Base-by-base conservation (phyloP, 495 filamentous ascomycete genomes). In the Lasiosphaeria ovina region DNA sequence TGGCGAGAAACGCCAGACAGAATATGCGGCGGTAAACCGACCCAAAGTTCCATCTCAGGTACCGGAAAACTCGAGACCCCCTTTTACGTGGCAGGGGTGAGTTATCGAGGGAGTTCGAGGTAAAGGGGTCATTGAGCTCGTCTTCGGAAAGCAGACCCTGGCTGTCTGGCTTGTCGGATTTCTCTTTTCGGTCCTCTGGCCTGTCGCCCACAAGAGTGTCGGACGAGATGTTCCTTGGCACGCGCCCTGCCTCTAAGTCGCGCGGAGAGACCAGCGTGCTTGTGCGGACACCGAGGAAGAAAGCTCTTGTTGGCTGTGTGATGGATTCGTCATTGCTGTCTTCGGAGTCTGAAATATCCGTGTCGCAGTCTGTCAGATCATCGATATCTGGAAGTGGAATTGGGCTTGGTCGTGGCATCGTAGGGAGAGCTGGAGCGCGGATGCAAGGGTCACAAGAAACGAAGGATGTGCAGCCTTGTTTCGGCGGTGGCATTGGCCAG, bases 1-100 rank as follows among this genome's bases (percentile, higher is more conserved):
- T 75, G 51, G 57, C 62, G 44, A 74, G 51, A 55, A 69, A 71
- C 10, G 66, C 66, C 16, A 75, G 58, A 44, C 64, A 67, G 62
- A 75, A 75, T 44, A 75, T 67, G 45, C 69, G 66, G 11, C 71
- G 68, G 59, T 75, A 75, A 49, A 74, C 66, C 31, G 71, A 72
- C 34, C 70, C 66, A 56, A 74, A 74, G 61, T 70, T 72, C 67
- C 68, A 72, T 31, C 71, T 58, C 9, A 72, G 58, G 61, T 68
- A 68, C 1, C 71, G 67, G 57, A 72, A 74, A 14, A 65, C n/a
- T 1, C 67, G 60, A 17, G 62, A 58, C 1, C 71, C 69, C 17
- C 64, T 64, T 50, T 74, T 74, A 4, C 62, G 65, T 0, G 71
- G 71, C 9, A 74, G 31, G 1, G 71, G 69, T 0, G 58, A 55